Percentiles rank a stretch among this genome's conserved stretches.
phyloP scores from a whole-genome alignment of 2,329 filamentous ascomycete genomes.

The Ophiostoma sp. region DNA sequence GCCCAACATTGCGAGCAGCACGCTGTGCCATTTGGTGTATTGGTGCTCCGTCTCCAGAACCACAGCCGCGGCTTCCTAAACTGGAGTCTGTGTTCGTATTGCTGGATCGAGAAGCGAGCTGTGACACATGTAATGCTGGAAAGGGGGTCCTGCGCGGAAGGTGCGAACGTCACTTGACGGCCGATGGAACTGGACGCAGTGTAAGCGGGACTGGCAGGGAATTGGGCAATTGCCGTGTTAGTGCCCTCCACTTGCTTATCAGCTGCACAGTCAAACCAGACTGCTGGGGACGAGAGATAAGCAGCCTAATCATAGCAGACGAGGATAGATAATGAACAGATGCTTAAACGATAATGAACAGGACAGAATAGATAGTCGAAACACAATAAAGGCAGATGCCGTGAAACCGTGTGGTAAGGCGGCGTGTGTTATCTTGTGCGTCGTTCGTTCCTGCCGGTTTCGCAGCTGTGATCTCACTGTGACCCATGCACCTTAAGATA shows the following conservation, averaged over 20 bases:
- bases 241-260: conserved; percentile 13
- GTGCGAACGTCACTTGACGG: background rate
- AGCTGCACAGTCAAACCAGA: conserved; percentile 6
- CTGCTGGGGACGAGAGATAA: conserved; percentile 1
- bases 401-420: background rate
- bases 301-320: background rate
- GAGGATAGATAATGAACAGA: too few species aligned
- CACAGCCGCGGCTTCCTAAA: background rate
- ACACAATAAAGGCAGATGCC: too few species aligned
- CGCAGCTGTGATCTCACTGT: background rate
- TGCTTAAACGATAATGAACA: too few species aligned
- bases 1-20: background rate
- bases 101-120: too few species aligned
- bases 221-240: conserved; percentile 8
- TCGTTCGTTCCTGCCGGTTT: conserved; percentile 1
- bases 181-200: background rate
- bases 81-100: background rate
- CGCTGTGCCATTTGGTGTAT: too few species aligned
- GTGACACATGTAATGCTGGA: background rate
- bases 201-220: background rate
- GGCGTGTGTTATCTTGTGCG: background rate
- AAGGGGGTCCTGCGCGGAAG: background rate
- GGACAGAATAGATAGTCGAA: too few species aligned
- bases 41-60: background rate
- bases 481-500: too few species aligned